Base-by-base conservation (phyloP, 1,284 basidiomycete species). In the Naganishia sp. region DNA sequence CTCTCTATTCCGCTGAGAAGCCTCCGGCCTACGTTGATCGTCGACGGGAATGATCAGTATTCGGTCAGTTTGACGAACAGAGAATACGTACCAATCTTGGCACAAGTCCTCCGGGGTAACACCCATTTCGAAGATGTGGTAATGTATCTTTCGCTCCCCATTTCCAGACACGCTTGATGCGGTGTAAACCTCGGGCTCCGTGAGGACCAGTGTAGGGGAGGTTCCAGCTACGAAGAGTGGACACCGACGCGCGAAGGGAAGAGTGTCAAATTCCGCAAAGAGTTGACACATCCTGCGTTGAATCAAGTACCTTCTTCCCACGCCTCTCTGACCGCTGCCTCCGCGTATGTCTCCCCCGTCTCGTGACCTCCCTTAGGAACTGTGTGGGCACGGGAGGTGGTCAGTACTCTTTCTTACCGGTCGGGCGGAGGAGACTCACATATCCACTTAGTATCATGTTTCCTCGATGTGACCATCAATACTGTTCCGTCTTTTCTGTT, bases 361-460 rank as follows among this genome's bases (percentile, higher is more conserved):
- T 79, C 78, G 13, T 77, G 69, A 9, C 78, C 77, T 32, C 78
- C 77, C 70, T 78, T 78, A 9, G 77, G 77, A 43, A 78, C 78
- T 79, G 66, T 41, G 17, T 15, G 28, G n/a, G 23, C 31, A 31
- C 25, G 18, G 4, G 21, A 21, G 9, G 17, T 17, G 17, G 32
- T 49, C 32, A 65, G 63, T 53, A 7, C 28, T 18, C n/a, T n/a
- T 21, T 13, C 46, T 39, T 10, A 15, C 23, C 32, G 10, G 9
- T 13, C 46, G 23, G n/a, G 43, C 43, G 28, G 41, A 41, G 17
- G 10, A 18, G 25, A 68, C 77, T 64, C 63, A 80, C 78, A 71
- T 42, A 80, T 78, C 78, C 78, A 80, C 21, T 77, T 67, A 25
- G 71, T 63, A 1, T 70, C 68, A 58, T 79, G 74, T 61, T 75